phyloP scores from a whole-genome alignment of 768 basidiomycete genomes.

The Epithele typhae region DNA sequence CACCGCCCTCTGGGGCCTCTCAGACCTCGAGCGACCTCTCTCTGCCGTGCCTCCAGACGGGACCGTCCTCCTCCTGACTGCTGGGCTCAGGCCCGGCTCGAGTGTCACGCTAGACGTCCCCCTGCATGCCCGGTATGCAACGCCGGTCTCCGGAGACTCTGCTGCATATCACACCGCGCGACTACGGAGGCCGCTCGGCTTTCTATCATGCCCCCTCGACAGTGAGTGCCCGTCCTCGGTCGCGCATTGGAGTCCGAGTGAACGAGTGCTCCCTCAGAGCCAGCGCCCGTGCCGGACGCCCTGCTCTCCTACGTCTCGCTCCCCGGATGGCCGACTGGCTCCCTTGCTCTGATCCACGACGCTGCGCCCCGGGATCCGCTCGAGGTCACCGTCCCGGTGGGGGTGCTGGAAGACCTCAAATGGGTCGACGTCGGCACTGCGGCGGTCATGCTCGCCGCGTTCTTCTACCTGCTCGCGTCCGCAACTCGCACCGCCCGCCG shows the following conservation, averaged over 20 bases:
- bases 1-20: slow-evolving; percentile 33
- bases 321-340: slow-evolving; percentile 1
- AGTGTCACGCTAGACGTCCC: slow-evolving; percentile 31
- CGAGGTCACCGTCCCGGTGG: slow-evolving; percentile 31
- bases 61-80: slow-evolving; percentile 29
- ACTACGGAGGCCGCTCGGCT: slow-evolving; percentile 25
- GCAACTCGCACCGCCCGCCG: slow-evolving; percentile 24
- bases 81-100: slow-evolving; percentile 6
- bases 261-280: neutral
- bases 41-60: slow-evolving; percentile 27
- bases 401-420: slow-evolving; percentile 26
- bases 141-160: slow-evolving; percentile 17
- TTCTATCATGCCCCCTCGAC: slow-evolving; percentile 27
- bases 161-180: slow-evolving; percentile 19
- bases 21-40: slow-evolving; percentile 41
- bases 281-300: neutral
- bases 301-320: slow-evolving; percentile 6
- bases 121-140: slow-evolving; percentile 41
- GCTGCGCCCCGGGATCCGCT: slow-evolving; percentile 4
- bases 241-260: neutral
- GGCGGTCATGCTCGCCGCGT: slow-evolving; percentile 27
- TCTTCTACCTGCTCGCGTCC: slow-evolving; percentile 29
- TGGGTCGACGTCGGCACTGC: slow-evolving; percentile 35
- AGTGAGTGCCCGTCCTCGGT: slow-evolving; percentile 2
- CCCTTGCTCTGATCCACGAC: slow-evolving; percentile 3